These are phyloP conservation scores for Xylariaceae sp. DNA, from an alignment of 2,329 filamentous ascomycete species.

Conservation along the genomic window DNA sequence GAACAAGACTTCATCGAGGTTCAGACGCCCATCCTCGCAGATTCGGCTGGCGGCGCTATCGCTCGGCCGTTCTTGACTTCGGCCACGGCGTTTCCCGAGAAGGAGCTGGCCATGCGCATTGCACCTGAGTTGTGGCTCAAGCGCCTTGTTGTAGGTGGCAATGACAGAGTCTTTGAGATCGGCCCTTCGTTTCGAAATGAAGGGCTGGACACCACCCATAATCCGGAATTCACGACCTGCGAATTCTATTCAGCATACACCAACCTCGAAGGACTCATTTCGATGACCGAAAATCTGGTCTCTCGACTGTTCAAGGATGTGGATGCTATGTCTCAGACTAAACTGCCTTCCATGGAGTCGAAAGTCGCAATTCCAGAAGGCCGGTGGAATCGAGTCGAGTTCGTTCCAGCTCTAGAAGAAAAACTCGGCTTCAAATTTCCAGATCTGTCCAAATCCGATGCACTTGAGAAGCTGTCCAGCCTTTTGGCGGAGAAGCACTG, in stretches of 20 bases:
- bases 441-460: conserved; percentile 52
- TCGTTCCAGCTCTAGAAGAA: conserved; percentile 73
- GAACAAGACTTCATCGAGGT: conserved; percentile 76
- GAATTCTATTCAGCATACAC: conserved; percentile 92
- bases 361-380: conserved; percentile 46
- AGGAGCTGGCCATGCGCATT: conserved; percentile 73
- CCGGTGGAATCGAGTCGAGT: conserved; percentile 68
- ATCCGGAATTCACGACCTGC: conserved; percentile 95
- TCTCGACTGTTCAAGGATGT: conserved; percentile 53
- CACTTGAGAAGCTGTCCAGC: conserved; percentile 54
- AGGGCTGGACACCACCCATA: conserved; percentile 85
- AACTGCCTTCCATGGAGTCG: conserved; percentile 43
- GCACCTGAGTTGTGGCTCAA: conserved; percentile 96
- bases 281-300: conserved; percentile 70
- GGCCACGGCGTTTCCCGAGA: conserved; percentile 70
- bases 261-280: conserved; percentile 70
- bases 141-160: conserved; percentile 80
- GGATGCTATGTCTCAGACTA: conserved; percentile 38
- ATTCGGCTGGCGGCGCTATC: conserved; percentile 78
- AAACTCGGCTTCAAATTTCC: conserved; percentile 64
- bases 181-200: conserved; percentile 92
- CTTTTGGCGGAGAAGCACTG: conserved; percentile 54
- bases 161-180: conserved; percentile 89
- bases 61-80: conserved; percentile 82
- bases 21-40: conserved; percentile 81